A percentile compares a stretch with the other conserved stretches of the same genome.
These are phyloP conservation scores for Populus hybrid DNA, from an alignment of 441 rosid genomes.

Conservation along the genomic window DNA sequence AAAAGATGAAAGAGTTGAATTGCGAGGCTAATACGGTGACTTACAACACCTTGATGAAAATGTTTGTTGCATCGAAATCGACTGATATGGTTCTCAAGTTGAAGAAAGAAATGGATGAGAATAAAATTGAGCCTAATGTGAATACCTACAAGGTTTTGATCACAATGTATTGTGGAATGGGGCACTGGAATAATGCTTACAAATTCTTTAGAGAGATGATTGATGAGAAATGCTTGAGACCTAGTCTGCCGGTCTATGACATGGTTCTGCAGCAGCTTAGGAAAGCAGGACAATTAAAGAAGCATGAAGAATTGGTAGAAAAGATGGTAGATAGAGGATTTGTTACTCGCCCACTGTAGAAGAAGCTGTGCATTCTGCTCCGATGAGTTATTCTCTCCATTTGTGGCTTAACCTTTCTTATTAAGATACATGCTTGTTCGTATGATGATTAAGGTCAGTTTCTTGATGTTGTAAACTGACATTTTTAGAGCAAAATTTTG, in stretches of 20 bases:
- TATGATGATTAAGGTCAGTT: background rate
- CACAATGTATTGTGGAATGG: constrained; percentile 83
- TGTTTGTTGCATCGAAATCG: constrained; percentile 64
- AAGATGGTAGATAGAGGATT: constrained; percentile 79
- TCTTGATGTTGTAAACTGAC: background rate
- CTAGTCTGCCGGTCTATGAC: constrained; percentile 58
- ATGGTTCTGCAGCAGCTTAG: constrained; percentile 75
- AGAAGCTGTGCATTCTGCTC: background rate
- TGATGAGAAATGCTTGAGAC: constrained; percentile 73
- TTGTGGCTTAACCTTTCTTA: background rate
- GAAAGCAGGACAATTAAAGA: constrained; percentile 73
- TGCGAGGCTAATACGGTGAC: constrained; percentile 63
- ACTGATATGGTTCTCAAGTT: constrained; percentile 86
- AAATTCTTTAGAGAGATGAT: constrained; percentile 75
- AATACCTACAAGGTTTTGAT: constrained; percentile 74
- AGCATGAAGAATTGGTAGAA: constrained; percentile 87
- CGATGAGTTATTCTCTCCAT: background rate
- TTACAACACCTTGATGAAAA: constrained; percentile 69
- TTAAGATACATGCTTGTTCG: background rate
- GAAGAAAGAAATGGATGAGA: constrained; percentile 89
- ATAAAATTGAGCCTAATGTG: constrained; percentile 72
- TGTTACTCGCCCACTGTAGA: constrained; percentile 36
- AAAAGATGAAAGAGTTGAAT: constrained; percentile 69
- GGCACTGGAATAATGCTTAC: constrained; percentile 93
- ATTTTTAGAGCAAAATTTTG: background rate